A percentile compares a stretch with the other conserved stretches of the same genome.
Evolutionary conservation across 345 rosid species (phyloP).

Genomic region (Acer campestre): DNA sequence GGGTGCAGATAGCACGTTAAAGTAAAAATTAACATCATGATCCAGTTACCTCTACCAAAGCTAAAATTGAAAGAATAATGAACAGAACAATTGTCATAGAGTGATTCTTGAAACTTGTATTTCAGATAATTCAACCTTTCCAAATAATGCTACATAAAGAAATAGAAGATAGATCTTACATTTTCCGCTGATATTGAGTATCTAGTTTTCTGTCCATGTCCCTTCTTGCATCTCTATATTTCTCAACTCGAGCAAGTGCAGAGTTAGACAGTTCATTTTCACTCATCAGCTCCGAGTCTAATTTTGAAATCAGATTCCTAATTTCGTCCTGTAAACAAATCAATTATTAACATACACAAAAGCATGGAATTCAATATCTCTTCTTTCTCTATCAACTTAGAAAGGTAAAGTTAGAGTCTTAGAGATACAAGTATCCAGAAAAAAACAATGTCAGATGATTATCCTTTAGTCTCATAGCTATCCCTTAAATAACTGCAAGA

Average conservation of each 20-base stretch:
- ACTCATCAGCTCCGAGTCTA: constrained; percentile 58
- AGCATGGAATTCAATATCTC: not conserved
- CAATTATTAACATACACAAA: constrained; percentile 13
- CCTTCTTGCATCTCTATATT: constrained; percentile 63
- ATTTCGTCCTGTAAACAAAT: constrained; percentile 69
- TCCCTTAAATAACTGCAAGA: not conserved
- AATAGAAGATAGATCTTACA: constrained; percentile 48
- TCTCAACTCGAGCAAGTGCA: constrained; percentile 60
- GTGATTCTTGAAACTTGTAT: constrained; percentile 15
- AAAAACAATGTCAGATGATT: not conserved
- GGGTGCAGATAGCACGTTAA: not conserved
- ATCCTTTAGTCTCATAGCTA: not conserved
- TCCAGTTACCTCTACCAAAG: not conserved
- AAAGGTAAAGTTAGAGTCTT: not conserved
- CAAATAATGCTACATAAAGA: not conserved
- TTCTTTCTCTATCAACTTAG: not conserved
- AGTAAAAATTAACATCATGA: not conserved
- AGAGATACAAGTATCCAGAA: not conserved
- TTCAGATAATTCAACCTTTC: constrained; percentile 2
- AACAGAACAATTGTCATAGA: not conserved
- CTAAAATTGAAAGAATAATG: constrained; percentile 6
- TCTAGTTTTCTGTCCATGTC: constrained; percentile 79
- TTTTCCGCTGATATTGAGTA: constrained; percentile 79
- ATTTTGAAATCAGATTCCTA: constrained; percentile 57
- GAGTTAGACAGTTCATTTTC: constrained; percentile 52